A percentile compares a stretch with the other conserved stretches of the same genome.
Conservation (phyloP, 352 stramenopile species). For the Thalassiosira oceanica region DNA sequence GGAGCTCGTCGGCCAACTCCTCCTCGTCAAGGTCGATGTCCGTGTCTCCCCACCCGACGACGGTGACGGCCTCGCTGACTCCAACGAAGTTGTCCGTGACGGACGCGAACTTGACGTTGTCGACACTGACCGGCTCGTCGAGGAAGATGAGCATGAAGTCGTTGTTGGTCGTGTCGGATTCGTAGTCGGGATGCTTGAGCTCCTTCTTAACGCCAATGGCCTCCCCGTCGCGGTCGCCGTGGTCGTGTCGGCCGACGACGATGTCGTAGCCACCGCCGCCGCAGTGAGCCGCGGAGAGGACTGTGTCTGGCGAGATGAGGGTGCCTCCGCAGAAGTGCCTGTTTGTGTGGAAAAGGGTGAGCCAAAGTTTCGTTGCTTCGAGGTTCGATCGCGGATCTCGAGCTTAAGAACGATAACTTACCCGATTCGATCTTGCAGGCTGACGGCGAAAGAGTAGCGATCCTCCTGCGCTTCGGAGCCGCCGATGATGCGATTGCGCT, state of each 20-base stretch:
- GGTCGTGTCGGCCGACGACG: slow-evolving; percentile 9
- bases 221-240: slow-evolving; percentile 1
- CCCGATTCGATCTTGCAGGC: slow-evolving; percentile 18
- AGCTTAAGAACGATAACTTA: slow-evolving; percentile 23
- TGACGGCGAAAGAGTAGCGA: slow-evolving; percentile 36
- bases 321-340: slow-evolving; percentile 26
- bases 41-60: slow-evolving; percentile 41
- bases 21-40: neutral
- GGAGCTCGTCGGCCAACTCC: slow-evolving; percentile 8
- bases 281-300: slow-evolving; percentile 39
- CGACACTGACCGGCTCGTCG: slow-evolving; percentile 8
- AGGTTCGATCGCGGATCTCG: neutral
- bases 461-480: slow-evolving; percentile 8
- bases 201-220: slow-evolving; percentile 10
- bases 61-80: slow-evolving; percentile 13
- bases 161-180: slow-evolving; percentile 28
- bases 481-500: slow-evolving; percentile 17
- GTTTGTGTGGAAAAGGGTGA: slow-evolving; percentile 9
- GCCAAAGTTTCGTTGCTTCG: neutral
- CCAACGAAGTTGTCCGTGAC: slow-evolving; percentile 15
- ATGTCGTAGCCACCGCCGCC: neutral
- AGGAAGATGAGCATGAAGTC: slow-evolving; percentile 67
- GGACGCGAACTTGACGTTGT: slow-evolving; percentile 10
- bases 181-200: slow-evolving; percentile 45
- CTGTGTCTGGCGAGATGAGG: slow-evolving; percentile 34